Base-by-base conservation (phyloP, 192 early-diverging fungal species). In the Coemansia javaensis region DNA sequence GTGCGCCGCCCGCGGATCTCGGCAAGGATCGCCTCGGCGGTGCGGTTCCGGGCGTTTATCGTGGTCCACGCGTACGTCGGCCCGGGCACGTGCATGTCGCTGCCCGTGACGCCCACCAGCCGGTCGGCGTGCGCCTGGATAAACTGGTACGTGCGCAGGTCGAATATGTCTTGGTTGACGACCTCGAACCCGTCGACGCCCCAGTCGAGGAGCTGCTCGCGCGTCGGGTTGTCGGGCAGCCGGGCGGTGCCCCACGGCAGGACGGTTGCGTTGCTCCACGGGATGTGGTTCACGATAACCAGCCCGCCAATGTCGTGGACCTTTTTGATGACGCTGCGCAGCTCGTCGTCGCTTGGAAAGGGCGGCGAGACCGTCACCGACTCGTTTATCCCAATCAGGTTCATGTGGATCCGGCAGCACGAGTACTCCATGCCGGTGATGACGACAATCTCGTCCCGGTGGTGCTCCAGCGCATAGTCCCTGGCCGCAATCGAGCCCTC, bases 261-360 rank as follows among this genome's bases (percentile, higher is more conserved):
- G 38, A 77, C 68, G 27, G 81, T 84, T 2, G 67, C 64, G 56
- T 84, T 85, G 44, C 80, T 82, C 86, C 86, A 88, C 0, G 86
- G 86, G 39, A 88, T 85, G 52, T 88, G 86, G 61, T 88, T 88
- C 3, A 85, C 82, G 40, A 85, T 82, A 0, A 82, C 86, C 16
- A 88, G 44, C 0, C 86, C 86, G 27, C 86, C 86, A 11, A 85
- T 40, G 36, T 70, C 70, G 56, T 88, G 86, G 10, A 75, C 69
- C 42, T 67, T 65, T 21, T 64, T 50, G 34, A 88, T 88, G 0
- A 78, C 82, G 5, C 43, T 37, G 50, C 66, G 60, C 7, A 88
- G 44, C 4, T 85, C 77, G 24, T 82, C 65, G 39, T 88, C 80
- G 28, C 75, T 75, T 7, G 86, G 86, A 32, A 72, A 77, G 8